Conservation (phyloP, 371 early-diverging fungal species). For the Thermomucor indicae-seudaticae region DNA sequence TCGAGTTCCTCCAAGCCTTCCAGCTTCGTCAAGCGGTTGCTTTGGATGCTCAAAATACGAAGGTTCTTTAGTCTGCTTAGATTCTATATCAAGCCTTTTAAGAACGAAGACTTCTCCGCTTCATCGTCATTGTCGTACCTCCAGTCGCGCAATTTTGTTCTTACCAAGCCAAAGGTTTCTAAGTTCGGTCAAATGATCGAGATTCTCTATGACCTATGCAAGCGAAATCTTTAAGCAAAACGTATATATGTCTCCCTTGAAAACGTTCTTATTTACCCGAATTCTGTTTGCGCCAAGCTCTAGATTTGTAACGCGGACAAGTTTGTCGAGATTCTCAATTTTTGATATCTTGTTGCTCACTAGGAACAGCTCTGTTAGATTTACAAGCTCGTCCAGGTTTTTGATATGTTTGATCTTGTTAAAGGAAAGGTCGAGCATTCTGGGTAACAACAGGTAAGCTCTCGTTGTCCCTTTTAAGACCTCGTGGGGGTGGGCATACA, state of each 20-base stretch:
- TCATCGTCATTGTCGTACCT: conserved; percentile 48
- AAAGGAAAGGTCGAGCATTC: conserved; percentile 88
- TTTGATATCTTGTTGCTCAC: conserved; percentile 80
- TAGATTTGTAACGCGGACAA: conserved; percentile 71
- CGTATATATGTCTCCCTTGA: neutral
- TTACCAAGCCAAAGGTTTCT: conserved; percentile 94
- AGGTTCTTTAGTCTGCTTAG: conserved; percentile 50
- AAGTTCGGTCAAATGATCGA: conserved; percentile 75
- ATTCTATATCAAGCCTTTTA: conserved; percentile 16
- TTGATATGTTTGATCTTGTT: conserved; percentile 81
- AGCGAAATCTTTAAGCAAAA: neutral
- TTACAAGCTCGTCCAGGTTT: conserved; percentile 48
- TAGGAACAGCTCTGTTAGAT: conserved; percentile 70
- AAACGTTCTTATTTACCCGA: conserved; percentile 55
- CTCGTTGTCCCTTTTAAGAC: neutral
- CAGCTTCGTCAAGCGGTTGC: conserved; percentile 75
- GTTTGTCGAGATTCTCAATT: conserved; percentile 68
- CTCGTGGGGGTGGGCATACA: neutral
- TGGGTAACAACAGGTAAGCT: conserved; percentile 12
- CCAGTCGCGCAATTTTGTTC: conserved; percentile 87
- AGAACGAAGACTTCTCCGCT: neutral
- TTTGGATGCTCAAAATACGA: conserved; percentile 80
- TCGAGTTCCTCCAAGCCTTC: conserved; percentile 70
- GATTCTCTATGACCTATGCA: conserved; percentile 70
- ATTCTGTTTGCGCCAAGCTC: conserved; percentile 96